Evolutionary conservation across 2,329 filamentous ascomycete species (phyloP).

Genomic region (Pyrenophora tritici-repentis): DNA sequence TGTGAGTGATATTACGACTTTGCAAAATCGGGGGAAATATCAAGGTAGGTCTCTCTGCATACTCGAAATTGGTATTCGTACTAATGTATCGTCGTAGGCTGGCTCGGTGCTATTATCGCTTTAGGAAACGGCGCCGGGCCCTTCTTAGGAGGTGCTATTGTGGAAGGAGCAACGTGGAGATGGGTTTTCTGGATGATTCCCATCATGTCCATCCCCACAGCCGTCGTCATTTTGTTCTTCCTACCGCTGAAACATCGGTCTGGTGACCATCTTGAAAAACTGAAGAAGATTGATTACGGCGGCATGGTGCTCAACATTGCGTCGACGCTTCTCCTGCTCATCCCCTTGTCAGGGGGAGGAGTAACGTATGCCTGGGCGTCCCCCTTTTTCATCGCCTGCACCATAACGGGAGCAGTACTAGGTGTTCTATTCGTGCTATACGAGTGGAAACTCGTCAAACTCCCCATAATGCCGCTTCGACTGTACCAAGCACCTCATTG

Average conservation of each 20-base stretch:
- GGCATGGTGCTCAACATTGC: slow-evolving; percentile 61
- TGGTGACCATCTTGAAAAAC: slow-evolving; percentile 53
- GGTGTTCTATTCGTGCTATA: slow-evolving; percentile 58
- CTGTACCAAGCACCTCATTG: slow-evolving; percentile 62
- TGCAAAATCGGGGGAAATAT: slow-evolving; percentile 44
- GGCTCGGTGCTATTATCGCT: slow-evolving; percentile 26
- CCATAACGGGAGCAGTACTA: slow-evolving; percentile 55
- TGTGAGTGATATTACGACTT: slow-evolving; percentile 43
- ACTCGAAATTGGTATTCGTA: not conserved
- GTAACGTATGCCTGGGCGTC: slow-evolving; percentile 62
- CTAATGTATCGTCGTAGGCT: slow-evolving; percentile 3
- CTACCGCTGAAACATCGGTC: slow-evolving; percentile 51
- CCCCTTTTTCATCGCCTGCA: slow-evolving; percentile 63
- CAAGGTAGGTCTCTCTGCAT: slow-evolving; percentile 27
- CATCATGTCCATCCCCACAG: slow-evolving; percentile 18
- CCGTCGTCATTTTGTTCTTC: slow-evolving; percentile 21
- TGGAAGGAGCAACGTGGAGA: slow-evolving; percentile 23
- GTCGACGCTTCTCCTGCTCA: slow-evolving; percentile 65
- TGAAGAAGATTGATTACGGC: slow-evolving; percentile 63
- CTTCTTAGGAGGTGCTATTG: slow-evolving; percentile 27
- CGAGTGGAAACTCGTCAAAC: slow-evolving; percentile 61
- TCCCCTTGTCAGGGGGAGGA: slow-evolving; percentile 66
- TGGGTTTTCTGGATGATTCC: slow-evolving; percentile 25
- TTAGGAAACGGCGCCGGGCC: slow-evolving; percentile 26
- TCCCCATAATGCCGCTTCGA: slow-evolving; percentile 63